A percentile compares a stretch with the other conserved stretches of the same genome.
Conservation (phyloP, 139 green algal species). For the Chlamydomonas sphaeroides region DNA sequence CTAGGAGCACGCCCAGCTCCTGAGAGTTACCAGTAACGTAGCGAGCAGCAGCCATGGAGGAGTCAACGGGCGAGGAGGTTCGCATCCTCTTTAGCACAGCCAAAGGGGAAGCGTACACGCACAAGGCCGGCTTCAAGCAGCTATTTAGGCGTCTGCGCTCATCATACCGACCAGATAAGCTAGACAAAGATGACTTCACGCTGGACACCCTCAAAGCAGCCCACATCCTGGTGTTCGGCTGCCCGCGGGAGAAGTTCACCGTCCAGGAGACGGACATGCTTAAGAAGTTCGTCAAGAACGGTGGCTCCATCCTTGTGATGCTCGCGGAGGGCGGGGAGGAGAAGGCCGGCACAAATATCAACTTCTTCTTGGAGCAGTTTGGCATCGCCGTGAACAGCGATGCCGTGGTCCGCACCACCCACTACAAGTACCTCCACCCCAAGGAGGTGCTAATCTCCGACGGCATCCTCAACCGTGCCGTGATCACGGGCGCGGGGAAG, state of each 20-base stretch:
- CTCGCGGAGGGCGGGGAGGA: conserved; percentile 74
- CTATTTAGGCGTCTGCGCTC: conserved; percentile 72
- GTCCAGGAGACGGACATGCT: conserved; percentile 71
- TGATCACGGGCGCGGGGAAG: conserved; percentile 61
- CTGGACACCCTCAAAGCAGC: conserved; percentile 55
- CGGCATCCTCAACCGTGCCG: conserved; percentile 82
- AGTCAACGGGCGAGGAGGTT: conserved; percentile 15
- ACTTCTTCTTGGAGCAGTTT: conserved; percentile 85
- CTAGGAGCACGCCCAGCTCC: background rate
- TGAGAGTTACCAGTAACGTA: background rate
- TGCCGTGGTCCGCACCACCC: conserved; percentile 74
- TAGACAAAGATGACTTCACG: conserved; percentile 62
- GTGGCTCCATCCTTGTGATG: conserved; percentile 76
- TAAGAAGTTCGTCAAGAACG: conserved; percentile 66
- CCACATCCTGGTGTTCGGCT: conserved; percentile 78
- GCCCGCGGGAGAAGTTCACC: conserved; percentile 75
- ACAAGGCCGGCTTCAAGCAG: conserved; percentile 76
- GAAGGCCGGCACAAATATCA: conserved; percentile 79
- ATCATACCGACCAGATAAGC: conserved; percentile 62
- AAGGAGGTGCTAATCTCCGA: conserved; percentile 84
- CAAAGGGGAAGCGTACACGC: conserved; percentile 75
- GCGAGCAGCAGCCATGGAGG: conserved; percentile 13
- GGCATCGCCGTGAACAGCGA: conserved; percentile 80
- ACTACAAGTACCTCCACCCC: conserved; percentile 89
- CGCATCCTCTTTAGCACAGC: conserved; percentile 64